A percentile compares a stretch with the other conserved stretches of the same genome.
Conservation (phyloP, 208 protist species). For the Crithidia thermophila region DNA sequence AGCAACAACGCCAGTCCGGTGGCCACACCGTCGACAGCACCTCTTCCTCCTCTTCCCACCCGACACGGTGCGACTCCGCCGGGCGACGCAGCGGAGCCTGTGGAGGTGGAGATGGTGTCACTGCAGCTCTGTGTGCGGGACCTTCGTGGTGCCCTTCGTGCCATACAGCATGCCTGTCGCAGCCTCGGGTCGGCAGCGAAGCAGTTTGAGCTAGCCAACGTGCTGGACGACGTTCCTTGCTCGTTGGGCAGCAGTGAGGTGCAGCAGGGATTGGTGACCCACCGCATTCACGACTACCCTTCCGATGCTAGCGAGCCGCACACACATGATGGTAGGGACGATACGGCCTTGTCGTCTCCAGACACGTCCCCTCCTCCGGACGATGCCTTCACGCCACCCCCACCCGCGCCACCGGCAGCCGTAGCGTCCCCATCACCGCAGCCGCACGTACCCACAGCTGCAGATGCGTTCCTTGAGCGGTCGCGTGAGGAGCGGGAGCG, state of each 20-base stretch:
- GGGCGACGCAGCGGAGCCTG: no score
- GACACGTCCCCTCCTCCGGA: background rate
- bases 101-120: background rate
- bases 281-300: no score
- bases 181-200: slow-evolving; percentile 6
- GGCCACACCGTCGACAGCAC: no score
- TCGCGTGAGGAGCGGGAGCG: slow-evolving; percentile 5
- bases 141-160: slow-evolving; percentile 1
- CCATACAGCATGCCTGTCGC: slow-evolving; percentile 11
- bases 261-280: no score
- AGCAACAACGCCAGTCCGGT: no score
- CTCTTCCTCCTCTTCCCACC: no score
- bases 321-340: no score
- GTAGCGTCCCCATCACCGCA: background rate
- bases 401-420: background rate
- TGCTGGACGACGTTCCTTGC: background rate
- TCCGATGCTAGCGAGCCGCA: no score
- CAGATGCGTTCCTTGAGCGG: background rate
- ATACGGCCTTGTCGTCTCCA: no score
- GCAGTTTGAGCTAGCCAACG: slow-evolving; percentile 15
- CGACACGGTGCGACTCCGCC: no score
- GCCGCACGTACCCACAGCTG: background rate
- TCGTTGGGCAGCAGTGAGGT: no score
- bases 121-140: background rate
- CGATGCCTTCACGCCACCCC: background rate